Conservation (phyloP, 2,329 filamentous ascomycete species). For the Hypoxylon sp. region DNA sequence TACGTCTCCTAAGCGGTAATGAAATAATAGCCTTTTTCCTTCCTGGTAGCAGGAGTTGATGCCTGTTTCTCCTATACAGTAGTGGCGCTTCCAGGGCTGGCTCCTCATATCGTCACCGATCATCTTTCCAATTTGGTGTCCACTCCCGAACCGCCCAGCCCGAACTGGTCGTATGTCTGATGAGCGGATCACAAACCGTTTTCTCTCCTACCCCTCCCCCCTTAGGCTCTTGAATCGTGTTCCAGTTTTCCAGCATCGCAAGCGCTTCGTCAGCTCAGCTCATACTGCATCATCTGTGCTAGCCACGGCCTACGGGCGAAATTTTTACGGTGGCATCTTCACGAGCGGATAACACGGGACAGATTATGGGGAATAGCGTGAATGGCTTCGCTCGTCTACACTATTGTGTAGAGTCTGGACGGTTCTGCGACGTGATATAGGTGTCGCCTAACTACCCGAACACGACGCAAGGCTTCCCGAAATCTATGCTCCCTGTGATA, state of each 20-base stretch:
- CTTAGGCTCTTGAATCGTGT: slow-evolving; percentile 34
- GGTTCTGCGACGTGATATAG: slow-evolving; percentile 35
- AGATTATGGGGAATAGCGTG: slow-evolving; percentile 32
- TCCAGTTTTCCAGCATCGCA: slow-evolving; percentile 33
- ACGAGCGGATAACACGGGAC: slow-evolving; percentile 37
- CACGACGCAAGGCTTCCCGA: slow-evolving; percentile 39
- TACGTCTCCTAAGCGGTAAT: slow-evolving; percentile 34
- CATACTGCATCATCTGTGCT: slow-evolving; percentile 26
- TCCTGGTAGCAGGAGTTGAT: slow-evolving; percentile 35
- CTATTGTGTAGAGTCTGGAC: slow-evolving; percentile 32
- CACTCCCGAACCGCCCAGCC: slow-evolving; percentile 42
- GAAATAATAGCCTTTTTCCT: slow-evolving; percentile 34
- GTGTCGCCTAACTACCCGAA: slow-evolving; percentile 35
- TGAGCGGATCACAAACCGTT: slow-evolving; percentile 44
- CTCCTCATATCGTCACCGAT: slow-evolving; percentile 40
- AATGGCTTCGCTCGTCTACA: slow-evolving; percentile 28
- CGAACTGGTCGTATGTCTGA: slow-evolving; percentile 42
- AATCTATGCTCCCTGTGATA: slow-evolving; percentile 29
- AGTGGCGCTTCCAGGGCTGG: slow-evolving; percentile 35
- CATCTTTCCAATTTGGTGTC: slow-evolving; percentile 44
- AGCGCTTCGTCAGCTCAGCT: slow-evolving; percentile 41
- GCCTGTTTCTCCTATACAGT: slow-evolving; percentile 35
- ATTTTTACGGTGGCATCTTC: slow-evolving; percentile 32
- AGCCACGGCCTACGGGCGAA: slow-evolving; percentile 22
- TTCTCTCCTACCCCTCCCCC: slow-evolving; percentile 32